Conservation (phyloP, 208 protist species). For the Kentomonas sorsogonicus region DNA sequence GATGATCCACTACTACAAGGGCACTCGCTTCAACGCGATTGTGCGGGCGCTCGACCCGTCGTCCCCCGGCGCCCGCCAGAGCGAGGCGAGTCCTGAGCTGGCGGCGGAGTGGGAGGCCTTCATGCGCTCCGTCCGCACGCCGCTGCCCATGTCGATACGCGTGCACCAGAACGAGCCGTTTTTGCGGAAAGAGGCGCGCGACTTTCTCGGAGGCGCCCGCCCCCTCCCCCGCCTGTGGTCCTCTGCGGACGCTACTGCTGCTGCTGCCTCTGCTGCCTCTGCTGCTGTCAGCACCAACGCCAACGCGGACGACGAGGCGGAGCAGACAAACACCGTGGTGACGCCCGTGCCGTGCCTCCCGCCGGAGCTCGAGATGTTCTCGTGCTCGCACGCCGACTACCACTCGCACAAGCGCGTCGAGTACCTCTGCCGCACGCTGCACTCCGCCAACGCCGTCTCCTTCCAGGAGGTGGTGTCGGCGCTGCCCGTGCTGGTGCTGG, state of each 20-base stretch:
- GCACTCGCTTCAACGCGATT: conserved; percentile 51
- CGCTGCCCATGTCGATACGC: conserved; percentile 85
- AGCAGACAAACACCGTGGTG: no score
- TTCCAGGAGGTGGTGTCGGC: conserved; percentile 89
- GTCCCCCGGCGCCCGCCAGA: conserved; percentile 17
- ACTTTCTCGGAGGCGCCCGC: conserved; percentile 35
- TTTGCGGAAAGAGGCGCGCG: conserved; percentile 27
- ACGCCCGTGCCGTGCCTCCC: conserved; percentile 32
- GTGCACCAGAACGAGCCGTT: conserved; percentile 69
- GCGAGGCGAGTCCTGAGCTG: background rate
- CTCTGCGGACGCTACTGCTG: no score
- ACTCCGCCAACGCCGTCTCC: conserved; percentile 75
- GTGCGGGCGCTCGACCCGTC: conserved; percentile 33
- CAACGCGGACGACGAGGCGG: no score
- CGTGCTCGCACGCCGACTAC: conserved; percentile 74
- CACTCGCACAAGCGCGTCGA: conserved; percentile 55
- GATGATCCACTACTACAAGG: conserved; percentile 77
- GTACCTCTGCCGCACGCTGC: conserved; percentile 79
- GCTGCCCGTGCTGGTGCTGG: conserved; percentile 71
- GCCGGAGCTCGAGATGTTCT: conserved; percentile 33
- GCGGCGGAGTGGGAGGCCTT: conserved; percentile 61
- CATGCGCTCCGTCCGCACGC: conserved; percentile 35
- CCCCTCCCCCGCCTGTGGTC: conserved; percentile 1
- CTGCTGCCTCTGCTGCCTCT: background rate
- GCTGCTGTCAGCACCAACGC: conserved; percentile 11